Base-by-base conservation (phyloP, 1,284 basidiomycete species). In the Cutaneotrichosporon dermatis region DNA sequence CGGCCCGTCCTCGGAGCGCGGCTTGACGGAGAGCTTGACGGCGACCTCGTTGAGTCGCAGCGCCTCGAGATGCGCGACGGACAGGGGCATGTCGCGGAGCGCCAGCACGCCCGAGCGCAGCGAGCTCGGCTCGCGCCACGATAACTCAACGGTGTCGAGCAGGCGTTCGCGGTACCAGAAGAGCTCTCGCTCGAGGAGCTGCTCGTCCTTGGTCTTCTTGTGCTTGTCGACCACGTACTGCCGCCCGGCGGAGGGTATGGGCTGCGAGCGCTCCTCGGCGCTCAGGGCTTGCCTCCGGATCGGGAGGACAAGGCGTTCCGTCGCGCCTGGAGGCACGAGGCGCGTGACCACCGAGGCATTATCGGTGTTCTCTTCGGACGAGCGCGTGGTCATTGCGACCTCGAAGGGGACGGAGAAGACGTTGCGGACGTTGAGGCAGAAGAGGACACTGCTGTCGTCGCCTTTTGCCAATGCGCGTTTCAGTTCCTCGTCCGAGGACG, bases 141-240 rank as follows among this genome's bases (percentile, higher is more conserved):
- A 81, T 8, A 87, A 88, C 15, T 78, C 80, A 6, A 96, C 74
- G 46, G 80, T 79, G 45, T 83, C 83, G 67, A 96, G 84, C 10
- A 98, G 79, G 63, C 87, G 85, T 73, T 98, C 90, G 36, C 93
- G 83, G 72, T 93, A 94, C 95, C 94, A 98, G 79, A 98, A 98
- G 12, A 93, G 74, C 69, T 90, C 87, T 40, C 86, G 82, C 67
- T 89, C 86, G 8, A 80, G 72, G 42, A 79, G 80, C 62, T 87
- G 82, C 68, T 91, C 87, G 45, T 77, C 77, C 4, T 79, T 73
- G 1, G 85, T 83, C 55, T 89, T 79, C 57, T 82, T 83, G 9
- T 86, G 83, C 69, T 89, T 89, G 16, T 86, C 83, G 0, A 97
- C 88, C 13, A 97, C 87, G 74, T 94, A 98, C 73, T 99, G 95